Evolutionary conservation across 306 rosid species (phyloP).

Genomic region (Begonia peltatifolia): DNA sequence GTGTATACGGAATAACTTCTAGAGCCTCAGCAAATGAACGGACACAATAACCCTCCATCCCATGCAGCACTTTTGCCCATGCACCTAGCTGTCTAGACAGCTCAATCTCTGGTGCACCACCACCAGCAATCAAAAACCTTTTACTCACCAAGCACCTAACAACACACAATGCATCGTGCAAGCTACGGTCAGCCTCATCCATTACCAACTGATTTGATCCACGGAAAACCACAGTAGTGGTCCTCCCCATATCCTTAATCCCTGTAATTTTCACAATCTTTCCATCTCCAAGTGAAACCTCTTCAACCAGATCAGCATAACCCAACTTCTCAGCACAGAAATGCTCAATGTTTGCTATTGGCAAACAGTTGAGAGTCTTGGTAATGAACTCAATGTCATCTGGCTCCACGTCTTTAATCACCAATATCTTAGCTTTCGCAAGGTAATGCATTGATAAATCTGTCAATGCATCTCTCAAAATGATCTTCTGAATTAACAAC

Average conservation of each 20-base stretch:
- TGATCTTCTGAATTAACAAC: slow-evolving; percentile 88
- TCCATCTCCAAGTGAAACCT: slow-evolving; percentile 78
- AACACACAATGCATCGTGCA: slow-evolving; percentile 96
- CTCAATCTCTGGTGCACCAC: slow-evolving; percentile 98
- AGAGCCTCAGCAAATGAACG: slow-evolving; percentile 90
- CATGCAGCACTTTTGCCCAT: slow-evolving; percentile 96
- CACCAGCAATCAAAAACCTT: slow-evolving; percentile 89
- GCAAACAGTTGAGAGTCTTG: slow-evolving; percentile 84
- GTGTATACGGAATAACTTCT: slow-evolving; percentile 90
- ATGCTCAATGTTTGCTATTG: slow-evolving; percentile 88
- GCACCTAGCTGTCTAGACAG: slow-evolving; percentile 92
- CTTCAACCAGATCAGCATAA: slow-evolving; percentile 84
- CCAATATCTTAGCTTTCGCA: slow-evolving; percentile 90
- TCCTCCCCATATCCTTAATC: slow-evolving; percentile 89
- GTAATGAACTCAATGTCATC: slow-evolving; percentile 96
- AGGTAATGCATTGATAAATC: slow-evolving; percentile 88
- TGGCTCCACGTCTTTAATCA: slow-evolving; percentile 88
- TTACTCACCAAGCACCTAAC: slow-evolving; percentile 86
- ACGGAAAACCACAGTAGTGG: slow-evolving; percentile 75
- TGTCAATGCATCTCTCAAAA: slow-evolving; percentile 87
- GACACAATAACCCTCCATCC: slow-evolving; percentile 94
- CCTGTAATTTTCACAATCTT: slow-evolving; percentile 88
- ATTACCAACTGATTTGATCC: slow-evolving; percentile 79
- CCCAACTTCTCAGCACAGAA: slow-evolving; percentile 86
- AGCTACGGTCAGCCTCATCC: slow-evolving; percentile 89